A percentile compares a stretch with the other conserved stretches of the same genome.
Conservation (phyloP, 495 filamentous ascomycete genomes). For the Lasiosphaeria miniovina region DNA sequence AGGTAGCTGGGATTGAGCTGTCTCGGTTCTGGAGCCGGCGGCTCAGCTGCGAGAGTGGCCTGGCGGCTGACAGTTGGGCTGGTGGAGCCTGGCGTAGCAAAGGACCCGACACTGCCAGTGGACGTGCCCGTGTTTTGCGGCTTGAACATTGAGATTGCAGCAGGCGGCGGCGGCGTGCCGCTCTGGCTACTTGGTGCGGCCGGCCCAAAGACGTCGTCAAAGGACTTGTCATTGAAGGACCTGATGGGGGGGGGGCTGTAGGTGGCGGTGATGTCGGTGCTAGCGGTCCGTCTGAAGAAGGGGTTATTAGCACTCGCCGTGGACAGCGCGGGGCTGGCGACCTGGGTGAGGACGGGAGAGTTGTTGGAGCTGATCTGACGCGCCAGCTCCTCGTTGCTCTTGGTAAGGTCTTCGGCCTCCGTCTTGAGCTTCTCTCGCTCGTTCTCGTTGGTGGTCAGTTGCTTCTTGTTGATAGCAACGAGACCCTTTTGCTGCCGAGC, state of each 20-base stretch:
- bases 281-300: conserved; percentile 78
- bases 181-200: conserved; percentile 27
- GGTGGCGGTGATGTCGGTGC: conserved; percentile 61
- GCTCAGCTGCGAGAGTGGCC: conserved; percentile 45
- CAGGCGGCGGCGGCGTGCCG: conserved; percentile 48
- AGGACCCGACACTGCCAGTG: conserved; percentile 49
- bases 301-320: conserved; percentile 80
- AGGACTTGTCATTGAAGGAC: conserved; percentile 58
- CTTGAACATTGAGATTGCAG: conserved; percentile 65
- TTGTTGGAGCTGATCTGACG: conserved; percentile 41
- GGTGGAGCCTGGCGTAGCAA: conserved; percentile 51
- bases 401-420: conserved; percentile 68
- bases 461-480: conserved; percentile 97
- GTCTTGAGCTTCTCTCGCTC: conserved; percentile 80
- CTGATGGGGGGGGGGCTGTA: conserved; percentile 42
- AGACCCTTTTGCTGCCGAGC: conserved; percentile 92
- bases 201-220: conserved; percentile 89
- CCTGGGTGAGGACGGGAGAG: conserved; percentile 37
- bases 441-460: conserved; percentile 80
- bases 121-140: conserved; percentile 56
- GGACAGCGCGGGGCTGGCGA: conserved; percentile 67
- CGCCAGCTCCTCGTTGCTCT: conserved; percentile 56
- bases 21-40: conserved; percentile 61
- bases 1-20: conserved; percentile 72
- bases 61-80: conserved; percentile 54